Base-by-base conservation (phyloP, 371 early-diverging fungal genomes). In the Furculomyces boomerangus region DNA sequence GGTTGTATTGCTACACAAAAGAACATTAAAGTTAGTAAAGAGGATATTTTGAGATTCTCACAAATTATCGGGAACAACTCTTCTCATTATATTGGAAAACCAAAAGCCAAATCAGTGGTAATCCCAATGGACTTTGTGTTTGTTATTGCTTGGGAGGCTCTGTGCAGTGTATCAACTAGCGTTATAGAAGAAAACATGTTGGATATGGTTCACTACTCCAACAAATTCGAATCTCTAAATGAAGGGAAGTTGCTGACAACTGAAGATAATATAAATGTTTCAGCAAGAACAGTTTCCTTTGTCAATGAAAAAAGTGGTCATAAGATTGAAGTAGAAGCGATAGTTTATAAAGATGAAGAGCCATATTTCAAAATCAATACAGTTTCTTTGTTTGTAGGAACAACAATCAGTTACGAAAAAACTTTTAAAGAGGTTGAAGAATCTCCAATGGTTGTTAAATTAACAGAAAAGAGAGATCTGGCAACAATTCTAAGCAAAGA, bases 311-410 rank as follows among this genome's bases (percentile, higher is more conserved):
- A 40, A 25, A 73, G 82, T 57, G 95, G 95, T 32, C 90, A 92
- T 70, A 69, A 81, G 57, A 80, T 93, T 39, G 79, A 84, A 55
- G 91, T 91, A 63, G 80, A 80, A 74, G 92, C 84, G 26, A 56
- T 61, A 8, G 58, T 78, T 3, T 29, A 47, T 32, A 64, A 65
- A 47, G 61, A 56, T 28, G 61, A 58, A 3, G 29, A 46, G 39
- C 62, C 66, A 10, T 41, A 57, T 3, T 37, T 62, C 3, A 57
- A 50, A 10, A 30, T 68, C 2, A 48, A 51, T 31, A 64, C 64
- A 44, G 74, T 79, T 55, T 94, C 93, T 77, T 72, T 94, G 72
- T 88, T 86, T 73, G 84, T 93, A 63, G 88, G 92, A 35, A 80
- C 83, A 7, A 84, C 85, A 68, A 77, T 80, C 50, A 77, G 82